phyloP scores from a whole-genome alignment of 352 stramenopile species.

The Pythium scleroteichum region DNA sequence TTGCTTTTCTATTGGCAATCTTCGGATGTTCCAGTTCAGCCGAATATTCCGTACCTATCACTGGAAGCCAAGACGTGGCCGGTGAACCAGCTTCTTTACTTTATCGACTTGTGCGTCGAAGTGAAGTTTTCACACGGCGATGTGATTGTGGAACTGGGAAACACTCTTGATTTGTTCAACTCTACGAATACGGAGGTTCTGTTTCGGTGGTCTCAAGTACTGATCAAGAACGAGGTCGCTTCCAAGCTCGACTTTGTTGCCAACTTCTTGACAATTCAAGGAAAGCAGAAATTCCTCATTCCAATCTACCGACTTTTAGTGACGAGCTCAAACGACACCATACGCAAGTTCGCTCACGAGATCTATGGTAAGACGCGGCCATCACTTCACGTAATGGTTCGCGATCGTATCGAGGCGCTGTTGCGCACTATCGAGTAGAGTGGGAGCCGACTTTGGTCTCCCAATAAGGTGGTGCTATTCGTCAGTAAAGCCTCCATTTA shows the following conservation, averaged over 20 bases:
- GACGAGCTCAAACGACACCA: conserved; percentile 35
- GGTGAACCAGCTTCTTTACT: conserved; percentile 62
- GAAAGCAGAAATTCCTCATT: conserved; percentile 84
- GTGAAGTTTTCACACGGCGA: conserved; percentile 40
- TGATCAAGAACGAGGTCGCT: conserved; percentile 65
- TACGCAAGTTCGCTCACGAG: conserved; percentile 46
- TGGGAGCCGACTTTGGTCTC: no score
- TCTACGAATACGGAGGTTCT: conserved; percentile 66
- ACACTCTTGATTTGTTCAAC: conserved; percentile 53
- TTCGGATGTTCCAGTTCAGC: conserved; percentile 51
- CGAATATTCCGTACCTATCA: conserved; percentile 63
- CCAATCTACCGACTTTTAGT: conserved; percentile 66
- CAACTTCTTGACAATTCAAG: conserved; percentile 63
- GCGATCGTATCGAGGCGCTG: conserved; percentile 59
- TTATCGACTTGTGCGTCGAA: conserved; percentile 64
- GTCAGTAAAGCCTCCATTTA: no score
- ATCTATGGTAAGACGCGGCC: conserved; percentile 46
- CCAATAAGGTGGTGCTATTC: no score
- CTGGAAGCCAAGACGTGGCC: conserved; percentile 63
- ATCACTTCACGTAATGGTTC: conserved; percentile 79
- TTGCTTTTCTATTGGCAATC: conserved; percentile 65
- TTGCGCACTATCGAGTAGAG: conserved; percentile 32
- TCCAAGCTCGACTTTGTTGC: conserved; percentile 46
- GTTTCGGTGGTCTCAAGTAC: conserved; percentile 65
- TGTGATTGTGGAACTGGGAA: conserved; percentile 51